Evolutionary conservation across 225 moss, liverwort and hornwort species (phyloP).

Genomic region (Ulota crispa): DNA sequence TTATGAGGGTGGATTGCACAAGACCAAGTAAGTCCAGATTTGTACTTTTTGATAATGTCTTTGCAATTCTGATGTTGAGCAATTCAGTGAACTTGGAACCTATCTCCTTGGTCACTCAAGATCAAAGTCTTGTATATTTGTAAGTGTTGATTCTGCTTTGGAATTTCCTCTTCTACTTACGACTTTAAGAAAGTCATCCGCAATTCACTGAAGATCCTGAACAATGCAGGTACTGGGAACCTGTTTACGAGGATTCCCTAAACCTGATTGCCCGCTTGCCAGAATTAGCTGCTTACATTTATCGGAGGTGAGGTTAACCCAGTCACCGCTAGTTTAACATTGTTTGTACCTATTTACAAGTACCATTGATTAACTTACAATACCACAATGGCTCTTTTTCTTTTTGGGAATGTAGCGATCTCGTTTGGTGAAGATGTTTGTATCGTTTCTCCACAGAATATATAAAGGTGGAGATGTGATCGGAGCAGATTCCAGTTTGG

Average conservation of each 20-base stretch:
- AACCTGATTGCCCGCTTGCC: conserved; percentile 80
- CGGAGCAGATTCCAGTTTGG: conserved; percentile 60
- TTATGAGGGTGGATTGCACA: conserved; percentile 67
- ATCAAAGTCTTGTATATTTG: not conserved
- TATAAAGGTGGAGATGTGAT: conserved; percentile 71
- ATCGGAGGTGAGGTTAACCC: conserved; percentile 35
- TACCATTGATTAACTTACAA: no score
- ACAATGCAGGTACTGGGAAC: conserved; percentile 66
- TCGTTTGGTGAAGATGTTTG: not conserved
- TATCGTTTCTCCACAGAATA: conserved; percentile 26
- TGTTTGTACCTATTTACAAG: not conserved
- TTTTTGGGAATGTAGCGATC: not conserved
- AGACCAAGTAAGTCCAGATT: conserved; percentile 51
- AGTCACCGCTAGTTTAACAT: not conserved
- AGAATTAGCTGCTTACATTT: conserved; percentile 75
- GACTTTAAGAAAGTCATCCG: not conserved
- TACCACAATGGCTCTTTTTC: not conserved
- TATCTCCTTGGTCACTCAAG: not conserved
- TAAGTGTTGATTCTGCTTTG: not conserved
- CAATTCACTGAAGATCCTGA: not conserved
- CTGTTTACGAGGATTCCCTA: conserved; percentile 78
- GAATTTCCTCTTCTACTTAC: not conserved
- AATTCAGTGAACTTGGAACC: not conserved
- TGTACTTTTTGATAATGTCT: not conserved
- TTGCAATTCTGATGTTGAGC: not conserved